phyloP scores from a whole-genome alignment of 768 basidiomycete genomes.

The Tulasnella sp. region DNA sequence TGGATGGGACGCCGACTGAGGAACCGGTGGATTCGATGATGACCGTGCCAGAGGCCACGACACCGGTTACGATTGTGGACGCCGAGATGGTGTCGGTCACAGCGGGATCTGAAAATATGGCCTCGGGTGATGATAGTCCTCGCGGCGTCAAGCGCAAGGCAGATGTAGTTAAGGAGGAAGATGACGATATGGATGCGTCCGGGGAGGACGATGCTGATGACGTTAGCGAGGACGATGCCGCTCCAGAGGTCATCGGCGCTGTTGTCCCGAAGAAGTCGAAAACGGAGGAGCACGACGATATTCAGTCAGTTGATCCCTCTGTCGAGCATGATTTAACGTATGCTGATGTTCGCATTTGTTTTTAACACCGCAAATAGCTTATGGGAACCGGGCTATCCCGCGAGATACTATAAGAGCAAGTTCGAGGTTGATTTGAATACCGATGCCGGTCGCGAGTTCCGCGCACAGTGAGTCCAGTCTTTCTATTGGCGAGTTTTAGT shows the following conservation, averaged over 20 bases:
- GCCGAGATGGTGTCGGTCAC: background rate
- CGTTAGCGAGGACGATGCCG: conserved; percentile 30
- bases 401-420: conserved; percentile 90
- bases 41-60: conserved; percentile 16
- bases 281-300: conserved; percentile 33
- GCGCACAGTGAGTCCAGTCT: conserved; percentile 46
- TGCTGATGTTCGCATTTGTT: too few relatives aligned
- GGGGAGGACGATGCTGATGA: conserved; percentile 28
- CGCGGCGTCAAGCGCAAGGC: conserved; percentile 39
- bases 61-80: conserved; percentile 9
- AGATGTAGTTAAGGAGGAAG: conserved; percentile 29
- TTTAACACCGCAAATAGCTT: too few relatives aligned
- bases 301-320: conserved; percentile 67
- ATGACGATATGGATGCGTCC: conserved; percentile 30
- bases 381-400: conserved; percentile 93
- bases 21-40: too few relatives aligned
- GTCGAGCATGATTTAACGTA: too few relatives aligned
- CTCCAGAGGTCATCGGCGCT: conserved; percentile 73
- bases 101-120: background rate
- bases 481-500: background rate
- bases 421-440: conserved; percentile 59
- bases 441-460: conserved; percentile 51
- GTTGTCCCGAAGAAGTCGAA: conserved; percentile 94
- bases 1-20: too few relatives aligned
- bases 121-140: conserved; percentile 17